Evolutionary conservation across 257 asterid genomes (phyloP).

Genomic region (Rhazya stricta): DNA sequence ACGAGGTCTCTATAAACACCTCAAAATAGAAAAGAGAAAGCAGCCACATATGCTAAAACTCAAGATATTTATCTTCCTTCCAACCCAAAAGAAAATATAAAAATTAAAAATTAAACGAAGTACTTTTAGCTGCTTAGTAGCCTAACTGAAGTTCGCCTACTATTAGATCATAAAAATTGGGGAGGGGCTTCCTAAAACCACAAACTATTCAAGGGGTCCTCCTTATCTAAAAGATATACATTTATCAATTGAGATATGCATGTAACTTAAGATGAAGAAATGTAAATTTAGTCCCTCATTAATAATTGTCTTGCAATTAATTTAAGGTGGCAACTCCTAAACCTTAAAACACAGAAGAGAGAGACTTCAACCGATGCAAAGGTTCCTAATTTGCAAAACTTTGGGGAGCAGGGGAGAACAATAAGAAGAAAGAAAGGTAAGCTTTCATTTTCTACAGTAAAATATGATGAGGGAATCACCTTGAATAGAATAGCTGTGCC

Average conservation of each 20-base stretch:
- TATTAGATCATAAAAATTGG: too few species aligned
- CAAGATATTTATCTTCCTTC: not conserved
- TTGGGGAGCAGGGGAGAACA: not conserved
- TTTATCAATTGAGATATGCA: too few species aligned
- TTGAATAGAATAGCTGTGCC: constrained; percentile 90
- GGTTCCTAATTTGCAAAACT: not conserved
- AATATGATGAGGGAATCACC: constrained; percentile 35
- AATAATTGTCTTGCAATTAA: not conserved
- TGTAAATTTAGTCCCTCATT: too few species aligned
- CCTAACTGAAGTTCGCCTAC: not conserved
- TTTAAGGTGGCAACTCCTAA: not conserved
- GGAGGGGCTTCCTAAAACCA: too few species aligned
- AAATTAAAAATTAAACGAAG: too few species aligned
- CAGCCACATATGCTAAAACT: not conserved
- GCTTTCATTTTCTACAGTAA: not conserved
- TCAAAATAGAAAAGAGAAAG: not conserved
- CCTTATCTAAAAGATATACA: too few species aligned
- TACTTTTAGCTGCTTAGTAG: too few species aligned
- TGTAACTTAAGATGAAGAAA: too few species aligned
- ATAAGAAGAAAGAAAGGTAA: not conserved
- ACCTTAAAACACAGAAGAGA: not conserved
- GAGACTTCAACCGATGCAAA: not conserved
- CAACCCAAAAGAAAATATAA: not conserved
- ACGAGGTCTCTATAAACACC: not conserved
- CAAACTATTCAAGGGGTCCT: too few species aligned